A percentile compares a stretch with the other conserved stretches of the same genome.
phyloP scores from a whole-genome alignment of 768 basidiomycete genomes.

The Russula ochroleuca region DNA sequence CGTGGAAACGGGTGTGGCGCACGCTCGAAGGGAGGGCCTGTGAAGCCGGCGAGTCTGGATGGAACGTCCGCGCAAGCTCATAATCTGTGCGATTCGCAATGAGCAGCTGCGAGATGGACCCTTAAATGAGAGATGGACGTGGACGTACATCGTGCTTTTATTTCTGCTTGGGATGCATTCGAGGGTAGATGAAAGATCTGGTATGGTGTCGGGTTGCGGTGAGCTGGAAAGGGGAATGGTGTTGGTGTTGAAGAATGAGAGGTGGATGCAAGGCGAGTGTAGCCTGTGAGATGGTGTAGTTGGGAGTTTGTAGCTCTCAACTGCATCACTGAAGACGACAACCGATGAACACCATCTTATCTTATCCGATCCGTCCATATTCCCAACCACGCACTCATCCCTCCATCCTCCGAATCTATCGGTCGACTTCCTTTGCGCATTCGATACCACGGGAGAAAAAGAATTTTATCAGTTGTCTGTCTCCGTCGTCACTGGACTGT shows the following conservation, averaged over 20 bases:
- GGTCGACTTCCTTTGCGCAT: no score
- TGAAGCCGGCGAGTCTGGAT: slow-evolving; percentile 58
- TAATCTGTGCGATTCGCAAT: slow-evolving; percentile 46
- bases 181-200: slow-evolving; percentile 67
- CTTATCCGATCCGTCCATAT: neutral
- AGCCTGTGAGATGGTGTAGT: neutral
- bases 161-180: slow-evolving; percentile 52
- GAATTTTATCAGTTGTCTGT: no score
- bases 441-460: no score
- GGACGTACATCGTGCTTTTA: slow-evolving; percentile 63
- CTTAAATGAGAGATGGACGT: neutral
- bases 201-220: slow-evolving; percentile 55
- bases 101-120: neutral
- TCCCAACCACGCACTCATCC: no score
- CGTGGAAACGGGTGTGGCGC: slow-evolving; percentile 59
- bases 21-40: slow-evolving; percentile 41
- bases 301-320: neutral
- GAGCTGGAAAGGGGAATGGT: slow-evolving; percentile 48
- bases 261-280: slow-evolving; percentile 1
- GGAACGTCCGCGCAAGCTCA: slow-evolving; percentile 66
- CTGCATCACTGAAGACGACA: neutral
- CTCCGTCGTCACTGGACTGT: no score
- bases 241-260: slow-evolving; percentile 28
- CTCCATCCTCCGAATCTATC: no score
- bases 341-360: slow-evolving; percentile 3